phyloP scores from a whole-genome alignment of 192 early-diverging fungal genomes.

The Helicostylum pulchrum region DNA sequence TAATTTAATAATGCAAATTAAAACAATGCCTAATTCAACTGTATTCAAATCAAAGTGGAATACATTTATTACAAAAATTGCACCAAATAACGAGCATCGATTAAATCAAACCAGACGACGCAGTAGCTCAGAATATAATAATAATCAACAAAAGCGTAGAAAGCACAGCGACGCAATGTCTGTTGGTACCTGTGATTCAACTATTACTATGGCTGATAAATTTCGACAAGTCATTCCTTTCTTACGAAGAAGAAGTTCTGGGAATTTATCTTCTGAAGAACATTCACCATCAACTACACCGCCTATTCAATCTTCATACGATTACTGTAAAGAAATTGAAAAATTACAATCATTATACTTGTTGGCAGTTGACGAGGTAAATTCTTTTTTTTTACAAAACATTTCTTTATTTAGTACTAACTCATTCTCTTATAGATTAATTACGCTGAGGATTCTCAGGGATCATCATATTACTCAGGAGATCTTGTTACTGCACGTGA shows the following conservation, averaged over 20 bases:
- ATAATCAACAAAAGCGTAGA: not conserved
- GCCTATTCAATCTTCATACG: not conserved
- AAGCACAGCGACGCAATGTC: conserved; percentile 14
- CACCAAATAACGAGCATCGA: not conserved
- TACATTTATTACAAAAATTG: conserved; percentile 3
- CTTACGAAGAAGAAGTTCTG: conserved; percentile 13
- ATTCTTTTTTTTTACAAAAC: not conserved
- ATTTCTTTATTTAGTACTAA: not conserved
- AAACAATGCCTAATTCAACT: conserved; percentile 10
- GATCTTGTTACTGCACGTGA: conserved; percentile 13
- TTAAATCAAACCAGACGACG: not conserved
- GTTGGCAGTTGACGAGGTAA: conserved; percentile 18
- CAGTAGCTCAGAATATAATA: not conserved
- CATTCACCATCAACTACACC: not conserved
- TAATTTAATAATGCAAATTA: conserved; percentile 3
- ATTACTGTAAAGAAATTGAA: not conserved
- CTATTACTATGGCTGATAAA: conserved; percentile 11
- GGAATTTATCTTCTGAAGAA: not conserved
- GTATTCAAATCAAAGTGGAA: conserved; percentile 16
- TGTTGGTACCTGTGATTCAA: conserved; percentile 8
- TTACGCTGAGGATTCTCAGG: conserved; percentile 18
- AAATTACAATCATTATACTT: conserved; percentile 11
- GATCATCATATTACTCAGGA: conserved; percentile 16
- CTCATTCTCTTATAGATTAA: not conserved
- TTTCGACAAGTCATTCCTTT: conserved; percentile 14